Base-by-base conservation (phyloP, 129 eudicot genomes). In the Centaurea solstitialis region DNA sequence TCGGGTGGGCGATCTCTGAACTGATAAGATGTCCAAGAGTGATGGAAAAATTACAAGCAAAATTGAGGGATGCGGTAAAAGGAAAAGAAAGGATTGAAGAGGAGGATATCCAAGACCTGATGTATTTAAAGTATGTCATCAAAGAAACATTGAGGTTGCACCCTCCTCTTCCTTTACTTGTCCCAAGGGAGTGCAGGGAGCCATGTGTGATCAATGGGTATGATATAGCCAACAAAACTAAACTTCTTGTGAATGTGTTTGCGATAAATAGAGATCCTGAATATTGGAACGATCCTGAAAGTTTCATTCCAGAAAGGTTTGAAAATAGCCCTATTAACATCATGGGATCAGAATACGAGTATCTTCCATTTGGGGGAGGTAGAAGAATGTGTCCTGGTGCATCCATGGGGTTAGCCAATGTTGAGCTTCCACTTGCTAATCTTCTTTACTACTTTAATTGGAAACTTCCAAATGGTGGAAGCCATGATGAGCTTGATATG, bases 401-500 rank as follows among this genome's bases (percentile, higher is more conserved):
- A 40, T 17, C 45, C 7, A 73, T 81, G 45, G 84, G 84, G 4
- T 1, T 81, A 7, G 69, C 82, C 39, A 82, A 70, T 35, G 30
- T 70, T n/a, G 82, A 76, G 66, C 67, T 76, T 37, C 23, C 62
- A 13, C 65, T 80, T 17, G 84, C 84, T 21, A 69, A 65, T 4
- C 79, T 80, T 8, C 77, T 82, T 59, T 76, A 50, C 67, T 40
- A 76, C 61, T 82, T 82, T 61, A 68, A 82, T 35, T 82, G 86
- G 86, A 59, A 76, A 10, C 81, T 82, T 13, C 85, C 85, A 11
- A 4, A 57, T 30, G 85, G 81, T 18, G 72, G 12, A 28, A 13
- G 50, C 9, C 40, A 45, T 1, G 72, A 67, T 3, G 81, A 76
- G 9, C 22, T 76, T 0, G 81, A 75, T 7, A 76, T 68, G 81